Base-by-base conservation (phyloP, 2,329 filamentous ascomycete species). In the Tolypocladium album region DNA sequence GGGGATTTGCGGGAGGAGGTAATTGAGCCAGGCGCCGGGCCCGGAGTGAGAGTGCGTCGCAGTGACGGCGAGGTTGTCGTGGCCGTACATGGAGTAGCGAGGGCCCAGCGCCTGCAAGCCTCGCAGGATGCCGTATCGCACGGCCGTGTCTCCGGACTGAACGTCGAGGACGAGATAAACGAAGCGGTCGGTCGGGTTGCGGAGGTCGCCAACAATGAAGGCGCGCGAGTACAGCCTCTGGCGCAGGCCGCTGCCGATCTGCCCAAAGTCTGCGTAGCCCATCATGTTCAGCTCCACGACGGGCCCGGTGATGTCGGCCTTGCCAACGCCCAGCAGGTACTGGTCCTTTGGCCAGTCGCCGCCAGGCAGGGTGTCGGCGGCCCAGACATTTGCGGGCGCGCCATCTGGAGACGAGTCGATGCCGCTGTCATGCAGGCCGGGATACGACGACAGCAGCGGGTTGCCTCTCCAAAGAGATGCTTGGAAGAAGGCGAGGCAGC, bases 31-130 rank as follows among this genome's bases (percentile, higher is more conserved):
- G 20, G 89, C 92, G 4, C 90, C 92, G 0, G 92, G 92, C 0
- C 91, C 92, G 22, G 90, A 88, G 74, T 97, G 92, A 2, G 89
- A 93, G 71, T 97, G 92, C 0, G 92, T 96, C 40, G 91, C 92
- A 1, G 89, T 94, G 22, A 97, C 82, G n/a, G 92, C 92, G 22
- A 96, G 76, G 66, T 95, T 96, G 64, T 88, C 81, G 67, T 88
- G 84, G 55, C 82, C 84, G 72, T 96, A 70, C 59, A 89, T 76
- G 20, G 85, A 78, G 70, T 92, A 96, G 5, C 88, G 86, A 7
- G 79, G 74, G 0, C 91, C 92, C 24, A 95, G 75, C 0, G 76
- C 77, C 43, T 80, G 79, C 15, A 97, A 76, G 1, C 84, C 88
- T 58, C 91, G 80, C 15, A 96, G 76, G 61, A 96, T 90, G 34